phyloP scores from a whole-genome alignment of 2,329 filamentous ascomycete species.

The Colletotrichum tamarilloi region DNA sequence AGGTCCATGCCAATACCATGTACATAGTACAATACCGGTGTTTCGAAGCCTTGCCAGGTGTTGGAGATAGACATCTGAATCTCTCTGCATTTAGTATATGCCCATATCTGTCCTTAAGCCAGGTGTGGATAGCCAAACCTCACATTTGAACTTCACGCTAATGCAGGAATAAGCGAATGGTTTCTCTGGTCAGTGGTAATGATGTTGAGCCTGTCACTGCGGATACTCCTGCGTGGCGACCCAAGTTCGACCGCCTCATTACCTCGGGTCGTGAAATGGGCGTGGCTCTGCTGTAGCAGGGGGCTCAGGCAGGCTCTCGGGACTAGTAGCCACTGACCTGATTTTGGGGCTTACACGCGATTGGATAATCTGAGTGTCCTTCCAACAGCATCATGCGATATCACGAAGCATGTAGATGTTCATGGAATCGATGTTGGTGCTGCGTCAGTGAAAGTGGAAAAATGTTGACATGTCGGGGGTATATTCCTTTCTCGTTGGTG shows the following conservation, averaged over 20 bases:
- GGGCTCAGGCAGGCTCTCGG: background rate
- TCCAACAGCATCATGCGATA: background rate
- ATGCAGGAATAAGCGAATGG: background rate
- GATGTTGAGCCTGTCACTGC: background rate
- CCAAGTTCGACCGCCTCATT: background rate
- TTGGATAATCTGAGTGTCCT: background rate
- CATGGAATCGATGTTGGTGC: background rate
- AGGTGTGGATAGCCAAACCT: too few relatives aligned
- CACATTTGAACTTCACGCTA: too few relatives aligned
- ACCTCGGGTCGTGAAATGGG: background rate
- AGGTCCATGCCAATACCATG: too few relatives aligned
- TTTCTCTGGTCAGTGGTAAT: background rate
- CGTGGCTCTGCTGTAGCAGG: background rate
- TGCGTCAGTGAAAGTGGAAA: background rate
- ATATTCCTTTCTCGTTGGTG: background rate
- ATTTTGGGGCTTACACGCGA: background rate
- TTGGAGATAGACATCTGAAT: too few relatives aligned
- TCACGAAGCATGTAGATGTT: background rate
- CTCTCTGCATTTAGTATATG: too few relatives aligned
- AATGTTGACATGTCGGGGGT: background rate
- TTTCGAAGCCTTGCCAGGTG: too few relatives aligned
- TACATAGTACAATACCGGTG: too few relatives aligned
- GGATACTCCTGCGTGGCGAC: background rate
- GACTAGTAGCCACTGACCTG: background rate
- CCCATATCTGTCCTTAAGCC: too few relatives aligned